phyloP scores from a whole-genome alignment of 345 rosid genomes.

The Salix koriyanagi region DNA sequence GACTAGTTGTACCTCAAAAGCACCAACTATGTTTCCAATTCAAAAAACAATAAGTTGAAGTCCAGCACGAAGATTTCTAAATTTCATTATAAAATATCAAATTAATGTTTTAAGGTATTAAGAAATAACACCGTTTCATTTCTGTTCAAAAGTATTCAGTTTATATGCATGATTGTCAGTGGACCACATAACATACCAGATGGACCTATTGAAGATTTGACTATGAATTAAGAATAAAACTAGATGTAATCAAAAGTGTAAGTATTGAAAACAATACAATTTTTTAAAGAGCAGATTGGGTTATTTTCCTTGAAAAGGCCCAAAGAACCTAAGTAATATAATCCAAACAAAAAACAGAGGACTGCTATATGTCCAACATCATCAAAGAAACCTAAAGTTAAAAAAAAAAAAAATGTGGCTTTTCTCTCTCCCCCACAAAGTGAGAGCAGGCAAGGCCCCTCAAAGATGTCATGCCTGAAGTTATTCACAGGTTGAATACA shows the following conservation, averaged over 20 bases:
- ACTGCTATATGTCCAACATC: not conserved
- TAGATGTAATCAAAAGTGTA: not conserved
- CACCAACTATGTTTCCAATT: not conserved
- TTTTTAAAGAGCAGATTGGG: not conserved
- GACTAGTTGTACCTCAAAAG: not conserved
- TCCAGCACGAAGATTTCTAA: not conserved
- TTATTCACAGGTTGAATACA: not conserved
- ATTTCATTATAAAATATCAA: not conserved
- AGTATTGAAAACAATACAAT: not conserved
- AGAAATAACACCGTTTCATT: not conserved
- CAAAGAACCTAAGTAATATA: not conserved
- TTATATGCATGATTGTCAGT: not conserved
- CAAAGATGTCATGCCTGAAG: not conserved
- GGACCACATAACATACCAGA: not conserved
- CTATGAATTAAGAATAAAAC: not conserved
- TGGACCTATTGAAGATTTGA: not conserved
- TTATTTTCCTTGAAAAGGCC: not conserved
- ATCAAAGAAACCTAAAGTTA: not conserved
- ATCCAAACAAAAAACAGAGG: not conserved
- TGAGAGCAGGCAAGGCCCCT: not conserved
- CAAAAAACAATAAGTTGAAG: not conserved
- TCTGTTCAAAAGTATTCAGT: not conserved
- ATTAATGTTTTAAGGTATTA: not conserved
- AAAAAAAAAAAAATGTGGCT: not conserved
- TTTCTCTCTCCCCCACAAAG: not conserved